These are phyloP conservation scores for Arbutus unedo DNA, from an alignment of 148 eudicot genomes.

Conservation along the genomic window DNA sequence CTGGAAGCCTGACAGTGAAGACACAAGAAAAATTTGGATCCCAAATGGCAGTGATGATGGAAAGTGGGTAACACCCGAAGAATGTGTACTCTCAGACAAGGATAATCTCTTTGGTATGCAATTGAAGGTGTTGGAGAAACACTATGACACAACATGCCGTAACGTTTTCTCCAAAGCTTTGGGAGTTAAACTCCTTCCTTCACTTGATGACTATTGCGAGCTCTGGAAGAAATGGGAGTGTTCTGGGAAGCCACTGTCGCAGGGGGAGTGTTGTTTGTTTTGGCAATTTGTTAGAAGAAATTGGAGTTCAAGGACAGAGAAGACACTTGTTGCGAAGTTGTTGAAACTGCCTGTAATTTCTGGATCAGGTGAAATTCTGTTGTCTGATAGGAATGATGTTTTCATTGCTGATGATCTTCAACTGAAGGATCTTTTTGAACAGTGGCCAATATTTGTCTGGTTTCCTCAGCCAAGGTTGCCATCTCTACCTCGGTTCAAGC, in stretches of 20 bases:
- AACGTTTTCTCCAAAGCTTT: constrained; percentile 38
- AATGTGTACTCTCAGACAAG: constrained; percentile 53
- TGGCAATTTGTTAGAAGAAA: constrained; percentile 39
- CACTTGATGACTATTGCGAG: constrained; percentile 42
- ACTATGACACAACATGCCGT: constrained; percentile 31
- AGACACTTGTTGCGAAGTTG: too few species aligned
- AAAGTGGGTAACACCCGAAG: constrained; percentile 39
- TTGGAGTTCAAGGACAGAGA: too few species aligned
- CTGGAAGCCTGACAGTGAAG: too few species aligned
- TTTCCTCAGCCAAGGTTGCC: too few species aligned
- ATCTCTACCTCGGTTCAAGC: too few species aligned
- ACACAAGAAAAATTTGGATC: constrained; percentile 42
- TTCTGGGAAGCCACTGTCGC: constrained; percentile 26
- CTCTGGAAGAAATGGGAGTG: constrained; percentile 71
- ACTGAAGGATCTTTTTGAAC: too few species aligned
- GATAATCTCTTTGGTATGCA: constrained; percentile 34
- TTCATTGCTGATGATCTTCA: too few species aligned
- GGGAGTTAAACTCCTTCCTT: constrained; percentile 42
- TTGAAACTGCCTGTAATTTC: too few species aligned
- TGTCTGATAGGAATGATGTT: too few species aligned
- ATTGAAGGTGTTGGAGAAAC: constrained; percentile 40
- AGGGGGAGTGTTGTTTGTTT: constrained; percentile 41
- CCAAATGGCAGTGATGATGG: constrained; percentile 43
- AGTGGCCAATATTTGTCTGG: too few species aligned
- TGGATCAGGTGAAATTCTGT: too few species aligned